Base-by-base conservation (phyloP, 177 flowering plant species). In the Vitis hybrid region DNA sequence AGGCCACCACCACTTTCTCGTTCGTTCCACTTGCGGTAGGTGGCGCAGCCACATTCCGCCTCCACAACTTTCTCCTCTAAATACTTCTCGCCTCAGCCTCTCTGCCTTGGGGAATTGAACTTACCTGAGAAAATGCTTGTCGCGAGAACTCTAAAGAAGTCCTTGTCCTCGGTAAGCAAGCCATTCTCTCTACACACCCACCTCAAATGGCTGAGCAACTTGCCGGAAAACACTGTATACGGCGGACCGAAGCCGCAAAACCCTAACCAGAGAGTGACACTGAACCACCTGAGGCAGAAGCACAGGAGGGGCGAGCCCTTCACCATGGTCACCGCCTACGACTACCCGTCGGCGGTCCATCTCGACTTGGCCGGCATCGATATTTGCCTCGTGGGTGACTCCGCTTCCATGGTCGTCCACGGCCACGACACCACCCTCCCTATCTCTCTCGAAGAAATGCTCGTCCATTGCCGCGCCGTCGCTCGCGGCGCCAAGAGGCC, bases 371-470 rank as follows among this genome's bases (percentile, higher is more conserved):
- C 97, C 4, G 99, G 99, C 13, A 88, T 95, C 33, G 98, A 95
- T 65, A 61, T 95, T 10, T 90, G 96, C 71, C 78, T 95, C 15
- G 97, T 95, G 16, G 98, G 99, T 0, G 99, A 95, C 68, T 95
- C 99, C 0, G 97, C 98, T 16, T 63, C 97, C 64, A 93, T 95
- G 99, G 99, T 95, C 16, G 98, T 95, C 22, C 99, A 95, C 70
- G 99, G 98, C 45, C 87, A 95, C 64, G 99, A 95, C 78, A 95
- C 99, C 69, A 91, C 98, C 5, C 82, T 95, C 53, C 99, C 98
- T 1, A 89, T 95, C 69, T 68, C 91, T 4, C 67, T 93, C 3
- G 94, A 90, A 1, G 96, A 95, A 82, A 95, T 93, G 94, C 88
- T 95, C 16, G 91, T 91, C 19, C 99, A 95, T 62, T 95, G 99